Base-by-base conservation (phyloP, 2,329 filamentous ascomycete genomes). In the Xylaria sp. region DNA sequence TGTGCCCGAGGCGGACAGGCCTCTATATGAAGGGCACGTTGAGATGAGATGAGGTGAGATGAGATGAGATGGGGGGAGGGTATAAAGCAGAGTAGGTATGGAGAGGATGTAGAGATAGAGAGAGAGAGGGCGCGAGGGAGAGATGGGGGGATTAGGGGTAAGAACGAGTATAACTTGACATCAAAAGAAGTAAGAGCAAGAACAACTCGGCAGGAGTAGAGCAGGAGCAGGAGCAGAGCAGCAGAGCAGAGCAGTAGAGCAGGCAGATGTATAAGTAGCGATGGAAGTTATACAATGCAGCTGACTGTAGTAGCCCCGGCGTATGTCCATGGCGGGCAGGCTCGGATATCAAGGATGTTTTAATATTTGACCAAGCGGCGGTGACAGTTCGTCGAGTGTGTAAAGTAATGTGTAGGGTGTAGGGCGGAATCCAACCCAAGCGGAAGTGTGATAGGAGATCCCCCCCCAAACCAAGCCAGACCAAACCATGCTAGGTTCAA, bases 301-400 rank as follows among this genome's bases (percentile, higher is more conserved):
- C 58, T 52, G 55, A 57, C 47, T 58, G 56, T 59, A 57, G 48
- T 59, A 58, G 48, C 49, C 50, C 30, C 19, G 59, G 50, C 52
- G 16, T 62, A 62, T 60, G 63, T 64, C 67, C 67, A 68, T 69
- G 69, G 66, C 62, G 69, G 67, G 59, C 53, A 58, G 52, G 39
- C 56, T 52, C 63, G 69, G 69, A 70, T 70, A 71, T 71, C 70
- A 72, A 59, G 63, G 65, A 70, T 63, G 68, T 71, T 71, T 68
- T 70, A 71, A 71, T 69, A 68, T 67, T 58, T 48, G 54, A 68
- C 54, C 67, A 70, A 71, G 66, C 67, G 66, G 70, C 70, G 70
- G 70, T 72, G 69, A 72, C 69, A 67, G 63, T 63, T 53, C 55
- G 54, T 59, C 23, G 23, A 30, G 23, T 5, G 23, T 30, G 23